These are phyloP conservation scores for Monosporascus sp. DNA, from an alignment of 2,329 filamentous ascomycete species.

Conservation along the genomic window DNA sequence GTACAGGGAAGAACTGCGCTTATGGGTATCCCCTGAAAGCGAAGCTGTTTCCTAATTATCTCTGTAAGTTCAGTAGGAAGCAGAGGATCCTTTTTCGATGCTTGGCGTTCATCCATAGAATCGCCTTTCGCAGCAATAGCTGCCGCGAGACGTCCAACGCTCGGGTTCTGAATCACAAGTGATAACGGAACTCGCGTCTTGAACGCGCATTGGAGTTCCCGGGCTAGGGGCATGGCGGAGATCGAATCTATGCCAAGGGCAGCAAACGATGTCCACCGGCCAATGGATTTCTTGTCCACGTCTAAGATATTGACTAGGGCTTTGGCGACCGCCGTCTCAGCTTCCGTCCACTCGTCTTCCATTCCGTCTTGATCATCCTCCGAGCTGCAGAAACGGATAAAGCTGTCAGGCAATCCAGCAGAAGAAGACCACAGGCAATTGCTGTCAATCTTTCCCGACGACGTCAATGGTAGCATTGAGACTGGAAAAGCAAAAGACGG, in stretches of 20 bases:
- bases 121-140: slow-evolving; percentile 13
- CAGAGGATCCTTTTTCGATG: slow-evolving; percentile 5
- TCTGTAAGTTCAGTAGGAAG: slow-evolving; percentile 21
- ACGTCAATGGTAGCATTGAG: slow-evolving; percentile 62
- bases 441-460: slow-evolving; percentile 70
- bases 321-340: slow-evolving; percentile 52
- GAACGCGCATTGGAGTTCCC: slow-evolving; percentile 43
- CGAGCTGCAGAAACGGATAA: slow-evolving; percentile 34
- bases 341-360: slow-evolving; percentile 40
- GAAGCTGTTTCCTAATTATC: slow-evolving; percentile 28
- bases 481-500: slow-evolving; percentile 70
- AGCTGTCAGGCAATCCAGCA: slow-evolving; percentile 34
- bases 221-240: slow-evolving; percentile 67
- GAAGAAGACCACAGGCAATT: slow-evolving; percentile 45
- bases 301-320: slow-evolving; percentile 48
- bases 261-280: slow-evolving; percentile 66
- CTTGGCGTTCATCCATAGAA: background rate
- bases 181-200: slow-evolving; percentile 57
- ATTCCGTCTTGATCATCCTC: slow-evolving; percentile 27
- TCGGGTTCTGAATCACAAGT: slow-evolving; percentile 62
- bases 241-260: slow-evolving; percentile 80
- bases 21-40: slow-evolving; percentile 30
- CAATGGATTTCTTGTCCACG: slow-evolving; percentile 42
- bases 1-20: slow-evolving; percentile 71
- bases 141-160: slow-evolving; percentile 54